Evolutionary conservation across 352 stramenopile species (phyloP), one percentile per base, ranked within the genome.

Genomic region (Chrysophaeum taylorii): DNA sequence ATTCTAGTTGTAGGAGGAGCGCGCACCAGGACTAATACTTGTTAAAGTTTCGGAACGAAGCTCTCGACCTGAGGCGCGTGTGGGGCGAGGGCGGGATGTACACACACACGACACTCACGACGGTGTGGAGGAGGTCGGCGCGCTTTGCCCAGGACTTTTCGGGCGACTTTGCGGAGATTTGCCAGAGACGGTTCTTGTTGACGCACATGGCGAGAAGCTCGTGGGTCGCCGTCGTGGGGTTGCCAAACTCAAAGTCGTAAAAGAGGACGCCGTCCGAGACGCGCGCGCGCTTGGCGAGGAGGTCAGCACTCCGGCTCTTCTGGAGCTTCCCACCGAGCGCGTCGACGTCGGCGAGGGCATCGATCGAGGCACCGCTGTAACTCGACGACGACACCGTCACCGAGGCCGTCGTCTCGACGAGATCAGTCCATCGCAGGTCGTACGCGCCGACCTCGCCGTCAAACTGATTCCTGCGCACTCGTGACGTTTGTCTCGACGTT

Each of bases 381-480:
- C 12, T 21, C 1, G 57, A 66, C 57, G 57, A 45, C 57, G 57
- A 43, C 16, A 66, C 33, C 33, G 57, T 66, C 16, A 66, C 33
- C 2, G 33, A 21, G 33, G 41, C 57, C 31, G 33, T 36, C 14
- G 57, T 5, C 33, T 31, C 25, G 57, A 66, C 57, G 57, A 66
- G 33, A 36, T 66, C 57, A 36, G 45, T 36, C 57, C 57, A 66
- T 4, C 57, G 31, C 33, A 66, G 29, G 36, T 66, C 57, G 36
- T 66, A 66, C 33, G 57, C 57, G 57, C 57, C 57, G 9, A 57
- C 45, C 57, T 66, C 57, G 57, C 57, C 57, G 16, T 66, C 57
- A 36, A 66, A 66, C 57, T 66, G 57, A 36, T 66, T 66, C 57
- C n/a, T n/a, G n/a, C n/a, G n/a, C n/a, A n/a, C n/a, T n/a, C n/a